These are phyloP conservation scores for Ustilago shanxiensis DNA, from an alignment of 1,284 basidiomycete species.

Conservation along the genomic window DNA sequence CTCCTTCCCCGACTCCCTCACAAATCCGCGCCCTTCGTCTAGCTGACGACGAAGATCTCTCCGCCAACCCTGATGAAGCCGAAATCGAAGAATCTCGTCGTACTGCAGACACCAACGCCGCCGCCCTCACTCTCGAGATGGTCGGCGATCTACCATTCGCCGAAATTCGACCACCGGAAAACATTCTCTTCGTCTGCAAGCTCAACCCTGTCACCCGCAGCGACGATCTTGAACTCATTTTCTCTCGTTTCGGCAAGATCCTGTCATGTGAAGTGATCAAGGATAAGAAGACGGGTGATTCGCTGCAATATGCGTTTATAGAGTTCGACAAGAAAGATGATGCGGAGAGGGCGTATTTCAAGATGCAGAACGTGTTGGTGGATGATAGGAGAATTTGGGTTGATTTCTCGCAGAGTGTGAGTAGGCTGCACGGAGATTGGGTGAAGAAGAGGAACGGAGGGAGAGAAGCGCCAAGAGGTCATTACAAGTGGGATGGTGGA, in stretches of 20 bases:
- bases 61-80: constrained; percentile 78
- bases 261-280: constrained; percentile 97
- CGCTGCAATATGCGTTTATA: constrained; percentile 97
- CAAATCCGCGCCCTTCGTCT: constrained; percentile 74
- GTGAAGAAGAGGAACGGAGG: constrained; percentile 64
- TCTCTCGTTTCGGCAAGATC: constrained; percentile 92
- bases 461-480: constrained; percentile 61
- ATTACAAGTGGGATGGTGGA: constrained; percentile 19
- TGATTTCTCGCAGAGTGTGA: constrained; percentile 86
- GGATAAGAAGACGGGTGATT: constrained; percentile 95
- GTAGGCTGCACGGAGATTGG: constrained; percentile 73
- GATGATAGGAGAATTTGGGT: constrained; percentile 99
- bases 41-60: constrained; percentile 76
- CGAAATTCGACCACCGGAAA: constrained; percentile 96
- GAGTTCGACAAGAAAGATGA: constrained; percentile 94
- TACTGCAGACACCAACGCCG: constrained; percentile 87
- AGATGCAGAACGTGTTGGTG: constrained; percentile 99
- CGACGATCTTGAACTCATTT: constrained; percentile 97
- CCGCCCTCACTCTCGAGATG: constrained; percentile 97
- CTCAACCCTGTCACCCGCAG: constrained; percentile 94
- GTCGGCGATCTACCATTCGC: constrained; percentile 98
- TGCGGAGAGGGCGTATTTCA: constrained; percentile 96
- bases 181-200: constrained; percentile 98
- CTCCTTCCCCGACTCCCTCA: constrained; percentile 75
- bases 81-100: constrained; percentile 83